A percentile compares a stretch with the other conserved stretches of the same genome.
These are phyloP conservation scores for Choiromyces venosus DNA, from an alignment of 495 filamentous ascomycete species.

Conservation along the genomic window DNA sequence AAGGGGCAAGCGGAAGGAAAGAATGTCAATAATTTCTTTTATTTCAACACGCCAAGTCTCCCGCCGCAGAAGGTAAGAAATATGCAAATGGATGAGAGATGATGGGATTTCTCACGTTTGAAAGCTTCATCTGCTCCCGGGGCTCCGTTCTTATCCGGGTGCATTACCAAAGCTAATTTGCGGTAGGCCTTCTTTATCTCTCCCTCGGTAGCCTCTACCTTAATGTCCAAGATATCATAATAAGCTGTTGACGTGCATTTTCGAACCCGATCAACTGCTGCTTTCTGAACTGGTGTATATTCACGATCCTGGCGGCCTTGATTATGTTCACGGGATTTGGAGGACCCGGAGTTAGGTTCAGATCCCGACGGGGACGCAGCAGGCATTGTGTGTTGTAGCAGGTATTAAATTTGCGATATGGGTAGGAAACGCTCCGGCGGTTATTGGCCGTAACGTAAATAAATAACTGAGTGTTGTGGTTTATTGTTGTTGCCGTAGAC, in stretches of 20 bases:
- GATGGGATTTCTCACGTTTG: constrained; percentile 57
- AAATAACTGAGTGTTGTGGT: neutral
- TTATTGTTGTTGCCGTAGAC: neutral
- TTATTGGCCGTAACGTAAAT: neutral
- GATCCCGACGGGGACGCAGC: constrained; percentile 70
- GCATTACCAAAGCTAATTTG: constrained; percentile 79
- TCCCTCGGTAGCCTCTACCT: constrained; percentile 60
- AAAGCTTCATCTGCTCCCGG: constrained; percentile 95
- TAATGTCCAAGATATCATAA: constrained; percentile 76
- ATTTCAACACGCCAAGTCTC: neutral
- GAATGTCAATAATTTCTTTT: constrained; percentile 12
- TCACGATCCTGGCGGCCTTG: constrained; percentile 88
- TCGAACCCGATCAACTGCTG: constrained; percentile 79
- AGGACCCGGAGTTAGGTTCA: constrained; percentile 55
- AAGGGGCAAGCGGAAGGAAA: neutral
- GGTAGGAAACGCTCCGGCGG: constrained; percentile 3
- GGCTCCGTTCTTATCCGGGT: constrained; percentile 98
- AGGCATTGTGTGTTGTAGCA: constrained; percentile 55
- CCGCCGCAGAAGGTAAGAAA: neutral
- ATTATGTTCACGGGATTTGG: constrained; percentile 77
- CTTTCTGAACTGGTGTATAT: constrained; percentile 83
- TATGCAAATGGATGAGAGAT: neutral
- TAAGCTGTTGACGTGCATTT: constrained; percentile 78
- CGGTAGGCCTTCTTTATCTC: constrained; percentile 95
- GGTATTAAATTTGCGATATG: neutral